phyloP scores from a whole-genome alignment of 257 asterid genomes.

The Ocimum tenuiflorum region DNA sequence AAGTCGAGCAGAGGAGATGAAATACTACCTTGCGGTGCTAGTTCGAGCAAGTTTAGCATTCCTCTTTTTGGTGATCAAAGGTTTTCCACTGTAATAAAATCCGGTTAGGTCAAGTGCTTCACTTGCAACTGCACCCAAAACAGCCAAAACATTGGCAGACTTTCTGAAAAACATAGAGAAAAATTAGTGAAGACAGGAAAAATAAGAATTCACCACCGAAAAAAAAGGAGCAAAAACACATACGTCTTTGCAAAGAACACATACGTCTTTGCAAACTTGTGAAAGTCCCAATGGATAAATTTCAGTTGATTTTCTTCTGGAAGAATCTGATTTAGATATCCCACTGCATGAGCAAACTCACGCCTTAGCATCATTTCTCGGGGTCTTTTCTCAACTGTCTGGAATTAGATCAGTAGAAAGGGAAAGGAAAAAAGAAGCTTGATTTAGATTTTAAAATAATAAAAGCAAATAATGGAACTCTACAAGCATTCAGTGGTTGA shows the following conservation, averaged over 20 bases:
- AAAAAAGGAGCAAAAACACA: slow-evolving; percentile 6
- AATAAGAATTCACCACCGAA: slow-evolving; percentile 5
- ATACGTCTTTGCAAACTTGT: slow-evolving; percentile 97
- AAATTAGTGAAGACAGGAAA: slow-evolving; percentile 22
- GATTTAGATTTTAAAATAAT: slow-evolving; percentile 14
- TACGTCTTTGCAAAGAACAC: slow-evolving; percentile 87
- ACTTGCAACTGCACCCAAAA: slow-evolving; percentile 94
- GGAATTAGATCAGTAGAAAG: slow-evolving; percentile 23
- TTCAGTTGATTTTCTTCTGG: slow-evolving; percentile 71
- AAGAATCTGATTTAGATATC: slow-evolving; percentile 89
- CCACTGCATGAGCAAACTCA: slow-evolving; percentile 91
- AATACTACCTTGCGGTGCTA: slow-evolving; percentile 65
- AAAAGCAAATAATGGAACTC: slow-evolving; percentile 12
- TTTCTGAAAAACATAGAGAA: slow-evolving; percentile 51
- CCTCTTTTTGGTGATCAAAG: slow-evolving; percentile 49
- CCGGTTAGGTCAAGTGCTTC: slow-evolving; percentile 97
- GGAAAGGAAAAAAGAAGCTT: not conserved
- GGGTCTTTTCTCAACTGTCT: slow-evolving; percentile 98
- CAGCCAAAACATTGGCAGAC: slow-evolving; percentile 98
- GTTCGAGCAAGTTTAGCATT: slow-evolving; percentile 63
- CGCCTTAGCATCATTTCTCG: slow-evolving; percentile 99
- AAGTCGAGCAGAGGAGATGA: slow-evolving; percentile 4
- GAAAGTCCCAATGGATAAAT: slow-evolving; percentile 98
- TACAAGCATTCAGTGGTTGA: slow-evolving; percentile 14
- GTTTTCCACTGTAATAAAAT: slow-evolving; percentile 81